Evolutionary conservation across 1,284 basidiomycete genomes (phyloP), one percentile per base, ranked within the genome.

Genomic region (Neolentinus lepideus): DNA sequence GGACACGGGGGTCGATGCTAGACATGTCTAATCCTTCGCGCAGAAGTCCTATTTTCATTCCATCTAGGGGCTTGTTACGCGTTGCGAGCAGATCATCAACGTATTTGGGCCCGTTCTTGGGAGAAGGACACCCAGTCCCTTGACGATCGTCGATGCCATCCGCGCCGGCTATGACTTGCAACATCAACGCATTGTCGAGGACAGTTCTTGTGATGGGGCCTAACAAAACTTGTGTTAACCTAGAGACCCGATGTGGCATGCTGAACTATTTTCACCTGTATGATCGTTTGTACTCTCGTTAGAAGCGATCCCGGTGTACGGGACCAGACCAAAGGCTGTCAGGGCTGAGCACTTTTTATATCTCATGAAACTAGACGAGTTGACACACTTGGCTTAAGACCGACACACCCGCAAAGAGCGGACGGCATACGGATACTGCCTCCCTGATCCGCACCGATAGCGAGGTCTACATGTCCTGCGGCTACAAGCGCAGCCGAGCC

Each of bases 121-220:
- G 72, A 33, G 67, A 64, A 0, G 78, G 78, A 11, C 73, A 70
- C 9, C 76, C 75, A 0, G 62, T 61, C 9, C 71, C 64, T 54
- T 73, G 71, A n/a, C 78, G 68, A 57, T 77, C 75, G 62, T 79
- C 77, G 45, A 77, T 67, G 4, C 70, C 71, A 58, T 79, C 77
- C 14, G 70, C 71, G 9, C 77, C 77, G 0, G 77, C 76, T 46
- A 76, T 72, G n/a, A 67, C 75, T 54, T 71, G 66, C 4, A 79
- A 67, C 2, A 79, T 63, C 3, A 71, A 59, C 2, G 77, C 77
- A 48, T 73, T 72, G 46, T 75, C 72, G n/a, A 71, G 65, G 2
- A 78, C 73, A 10, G 65, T 72, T n/a, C 64, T 63, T 6, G 65
- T 67, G 67, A 74, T 73, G 1, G 71, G 70, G 12, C 51, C 51